Evolutionary conservation across 108 stramenopile genomes (phyloP), one percentile per base, ranked within the genome.

Genomic region (Cyclotella choctawhatcheeana): DNA sequence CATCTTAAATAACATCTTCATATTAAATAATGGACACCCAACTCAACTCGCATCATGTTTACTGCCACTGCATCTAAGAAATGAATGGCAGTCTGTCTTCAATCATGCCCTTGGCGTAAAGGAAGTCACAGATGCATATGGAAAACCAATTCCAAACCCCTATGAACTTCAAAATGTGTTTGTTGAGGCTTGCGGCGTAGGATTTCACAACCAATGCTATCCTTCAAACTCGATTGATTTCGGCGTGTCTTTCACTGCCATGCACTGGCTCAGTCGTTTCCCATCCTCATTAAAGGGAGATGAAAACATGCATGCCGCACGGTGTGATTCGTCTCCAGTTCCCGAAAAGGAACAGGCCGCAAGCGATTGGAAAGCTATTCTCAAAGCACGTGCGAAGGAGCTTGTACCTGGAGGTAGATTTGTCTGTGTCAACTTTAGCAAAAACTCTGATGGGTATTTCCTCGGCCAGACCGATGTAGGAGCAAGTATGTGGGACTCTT

Each of bases 1-100:
- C 55, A 56, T 12, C 13, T 1, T 56, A n/a, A 17, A 48, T 48
- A 17, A n/a, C n/a, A 48, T 17, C 4, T 8, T 17, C 17, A 48
- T 48, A 10, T 8, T 8, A 6, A 12, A 6, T 40, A 8, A 40
- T 40, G 12, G 8, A 40, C 12, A 6, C 6, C 37, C 37, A 40
- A 40, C 12, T 40, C 37, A 40, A 8, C n/a, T n/a, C n/a, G n/a
- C n/a, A n/a, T n/a, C n/a, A n/a, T n/a, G n/a, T n/a, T n/a, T n/a
- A n/a, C n/a, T n/a, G n/a, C n/a, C n/a, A 54, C 21, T 22, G 20
- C 22, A 22, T 54, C 17, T 54, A 10, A 66, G 66, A 13, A 87
- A 87, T 67, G 83, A 84, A 53, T 87, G 79, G 79, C 65, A 79
- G 66, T 63, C 58, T 29, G 82, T 83, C 30, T 83, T 86, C 67